Base-by-base conservation (phyloP, 2,329 filamentous ascomycete genomes). In the Trichoderma breve region DNA sequence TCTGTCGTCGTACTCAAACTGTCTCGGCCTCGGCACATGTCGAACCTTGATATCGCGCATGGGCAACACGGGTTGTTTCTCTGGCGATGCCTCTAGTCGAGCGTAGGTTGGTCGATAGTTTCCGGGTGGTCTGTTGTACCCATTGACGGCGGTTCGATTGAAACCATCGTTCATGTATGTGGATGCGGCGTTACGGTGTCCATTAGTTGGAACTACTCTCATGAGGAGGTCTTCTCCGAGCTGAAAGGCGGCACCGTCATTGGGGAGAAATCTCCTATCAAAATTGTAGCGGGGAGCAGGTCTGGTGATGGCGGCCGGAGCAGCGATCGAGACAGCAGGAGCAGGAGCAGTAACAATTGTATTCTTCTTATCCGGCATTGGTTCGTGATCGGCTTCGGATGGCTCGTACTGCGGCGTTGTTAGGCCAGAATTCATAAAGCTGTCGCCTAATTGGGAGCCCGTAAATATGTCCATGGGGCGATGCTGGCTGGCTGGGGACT, bases 401-500 rank as follows among this genome's bases (percentile, higher is more conserved):
- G 73, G 77, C 62, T 81, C 80, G 34, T 80, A 81, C 18, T 76
- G 77, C 15, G 81, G 81, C 15, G 81, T 82, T 12, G 81, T 81
- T 5, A 81, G 73, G 7, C 81, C 79, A 32, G 81, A 83, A 24
- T 80, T 78, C 80, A 83, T 81, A 53, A 83, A 83, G 60, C 78
- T 78, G 11, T 83, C 81, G 14, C 80, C 81, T 6, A 83, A 78
- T 71, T 83, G 80, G 5, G 81, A 83, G 6, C 81, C 81, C 32
- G 77, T 79, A 53, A 83, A 83, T n/a, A 82, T 71, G 11, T 77
- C 78, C 74, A 74, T 51, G 72, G 72, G 72, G 75, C 72, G 65
- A 74, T 28, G 26, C 51, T 61, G 47, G 36, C 67, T 65, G 60
- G 36, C 47, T 57, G 72, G 62, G 15, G 72, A 71, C 18, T 53